Percentiles rank a stretch among this genome's conserved stretches.
phyloP scores from a whole-genome alignment of 352 stramenopile species.

The Pythium diclinum region DNA sequence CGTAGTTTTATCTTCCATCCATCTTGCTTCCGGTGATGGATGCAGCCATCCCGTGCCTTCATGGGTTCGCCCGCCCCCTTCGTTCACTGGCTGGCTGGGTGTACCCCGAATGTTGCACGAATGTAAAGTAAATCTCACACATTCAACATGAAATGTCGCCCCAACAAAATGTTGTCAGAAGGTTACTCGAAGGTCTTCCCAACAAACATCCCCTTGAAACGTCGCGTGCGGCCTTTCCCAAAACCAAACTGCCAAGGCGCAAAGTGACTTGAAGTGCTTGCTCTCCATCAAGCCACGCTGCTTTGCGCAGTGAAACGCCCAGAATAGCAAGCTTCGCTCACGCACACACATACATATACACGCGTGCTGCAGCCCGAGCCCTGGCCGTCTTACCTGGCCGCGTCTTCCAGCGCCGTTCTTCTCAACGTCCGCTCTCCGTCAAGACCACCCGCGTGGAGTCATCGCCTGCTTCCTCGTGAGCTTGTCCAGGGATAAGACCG shows the following conservation, averaged over 20 bases:
- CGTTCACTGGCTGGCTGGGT: background rate
- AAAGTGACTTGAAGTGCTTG: background rate
- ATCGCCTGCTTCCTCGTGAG: background rate
- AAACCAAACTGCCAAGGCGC: background rate
- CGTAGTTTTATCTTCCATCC: slow-evolving; percentile 9
- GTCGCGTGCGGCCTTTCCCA: slow-evolving; percentile 12
- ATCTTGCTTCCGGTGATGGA: slow-evolving; percentile 13
- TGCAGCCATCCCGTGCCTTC: background rate
- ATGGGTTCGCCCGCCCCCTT: background rate
- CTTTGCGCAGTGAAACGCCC: background rate
- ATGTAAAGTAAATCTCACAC: background rate
- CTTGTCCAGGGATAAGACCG: background rate
- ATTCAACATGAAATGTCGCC: background rate
- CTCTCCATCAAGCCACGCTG: background rate
- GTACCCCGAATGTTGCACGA: slow-evolving; percentile 6
- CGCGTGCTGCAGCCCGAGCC: background rate
- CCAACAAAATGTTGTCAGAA: slow-evolving; percentile 8
- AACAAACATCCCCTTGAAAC: slow-evolving; percentile 8
- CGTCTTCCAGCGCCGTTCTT: slow-evolving; percentile 23
- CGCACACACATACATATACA: background rate
- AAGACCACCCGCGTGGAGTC: background rate
- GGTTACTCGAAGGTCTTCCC: slow-evolving; percentile 16
- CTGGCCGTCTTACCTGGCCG: background rate
- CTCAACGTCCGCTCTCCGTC: slow-evolving; percentile 4
- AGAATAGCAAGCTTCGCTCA: slow-evolving; percentile 13